Evolutionary conservation across 2,329 filamentous ascomycete species (phyloP), one percentile per base, ranked within the genome.

Genomic region (Aspergillus fumigatus): DNA sequence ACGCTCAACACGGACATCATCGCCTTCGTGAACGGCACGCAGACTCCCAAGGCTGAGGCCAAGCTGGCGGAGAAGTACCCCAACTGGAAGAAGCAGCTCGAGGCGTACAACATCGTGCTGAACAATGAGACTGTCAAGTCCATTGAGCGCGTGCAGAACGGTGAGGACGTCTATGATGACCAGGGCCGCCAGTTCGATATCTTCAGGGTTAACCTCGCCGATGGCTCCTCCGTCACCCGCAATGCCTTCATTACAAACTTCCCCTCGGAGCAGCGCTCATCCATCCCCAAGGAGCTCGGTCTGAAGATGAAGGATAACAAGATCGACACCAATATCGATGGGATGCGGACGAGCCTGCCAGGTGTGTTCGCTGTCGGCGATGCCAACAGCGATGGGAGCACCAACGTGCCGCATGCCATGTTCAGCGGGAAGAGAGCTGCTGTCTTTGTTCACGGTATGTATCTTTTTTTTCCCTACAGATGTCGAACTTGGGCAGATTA

Each of bases 361-460:
- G 82, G 83, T 1, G 78, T 86, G 0, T 86, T 80, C 62, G 84
- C 81, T 4, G 69, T 86, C 21, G 84, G 84, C 0, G 84, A 87
- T 59, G 80, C 79, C 11, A 87, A 86, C 68, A 79, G 78, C 32
- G 83, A 86, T 53, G 80, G 80, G n/a, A 73, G 76, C 8, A 85
- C 83, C 3, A 87, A 86, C 59, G 79, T 86, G 0, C 83, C 83
- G 0, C 84, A 86, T 59, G 84, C 84, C 0, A 77, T 87, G 63
- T 86, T 75, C 64, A 81, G 74, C 11, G 84, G 83, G 2, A 87
- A 87, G 76, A 70, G 78, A 29, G 75, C 83, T 0, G 83, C 81
- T 4, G 83, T 87, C 1, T 83, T 72, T 50, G 57, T 84, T 4
- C 84, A 87, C 60, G 77, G 82, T 84, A 65, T 74, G 81, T 72